These are phyloP conservation scores for Fusarium vanettenii DNA, from an alignment of 2,329 filamentous ascomycete genomes.

Conservation along the genomic window DNA sequence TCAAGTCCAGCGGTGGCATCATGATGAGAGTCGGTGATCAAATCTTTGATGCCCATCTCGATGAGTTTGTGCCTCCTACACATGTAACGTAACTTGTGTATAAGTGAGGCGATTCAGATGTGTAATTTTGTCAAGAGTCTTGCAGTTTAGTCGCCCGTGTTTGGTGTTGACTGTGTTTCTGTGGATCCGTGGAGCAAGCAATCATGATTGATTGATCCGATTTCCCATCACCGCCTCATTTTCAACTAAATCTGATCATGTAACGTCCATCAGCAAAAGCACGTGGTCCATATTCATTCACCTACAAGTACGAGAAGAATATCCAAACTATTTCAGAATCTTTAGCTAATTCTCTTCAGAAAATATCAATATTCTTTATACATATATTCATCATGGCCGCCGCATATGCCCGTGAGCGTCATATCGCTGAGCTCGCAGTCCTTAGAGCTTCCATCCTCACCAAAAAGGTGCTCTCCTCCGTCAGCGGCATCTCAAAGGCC, in stretches of 20 bases:
- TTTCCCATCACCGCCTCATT: slow-evolving; percentile 2
- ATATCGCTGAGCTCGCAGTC: slow-evolving; percentile 58
- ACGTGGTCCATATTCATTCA: background rate
- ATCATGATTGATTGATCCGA: background rate
- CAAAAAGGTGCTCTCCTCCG: slow-evolving; percentile 58
- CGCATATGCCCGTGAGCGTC: slow-evolving; percentile 45
- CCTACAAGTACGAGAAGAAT: background rate
- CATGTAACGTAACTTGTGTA: background rate
- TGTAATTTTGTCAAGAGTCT: background rate
- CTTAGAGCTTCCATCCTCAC: slow-evolving; percentile 68
- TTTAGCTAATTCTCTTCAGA: background rate
- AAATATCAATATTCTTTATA: background rate
- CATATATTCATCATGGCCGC: slow-evolving; percentile 29
- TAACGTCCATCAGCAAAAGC: background rate
- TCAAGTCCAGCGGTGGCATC: background rate
- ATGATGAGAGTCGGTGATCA: background rate
- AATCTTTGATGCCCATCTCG: slow-evolving; percentile 8
- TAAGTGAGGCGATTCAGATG: background rate
- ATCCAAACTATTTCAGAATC: background rate
- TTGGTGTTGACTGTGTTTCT: background rate
- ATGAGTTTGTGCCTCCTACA: background rate
- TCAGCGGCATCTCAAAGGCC: slow-evolving; percentile 64
- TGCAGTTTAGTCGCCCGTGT: background rate
- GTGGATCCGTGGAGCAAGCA: slow-evolving; percentile 12
- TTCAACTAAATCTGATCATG: background rate